Evolutionary conservation across 2,329 filamentous ascomycete species (phyloP).

Genomic region (Trichoderma citrinoviride): DNA sequence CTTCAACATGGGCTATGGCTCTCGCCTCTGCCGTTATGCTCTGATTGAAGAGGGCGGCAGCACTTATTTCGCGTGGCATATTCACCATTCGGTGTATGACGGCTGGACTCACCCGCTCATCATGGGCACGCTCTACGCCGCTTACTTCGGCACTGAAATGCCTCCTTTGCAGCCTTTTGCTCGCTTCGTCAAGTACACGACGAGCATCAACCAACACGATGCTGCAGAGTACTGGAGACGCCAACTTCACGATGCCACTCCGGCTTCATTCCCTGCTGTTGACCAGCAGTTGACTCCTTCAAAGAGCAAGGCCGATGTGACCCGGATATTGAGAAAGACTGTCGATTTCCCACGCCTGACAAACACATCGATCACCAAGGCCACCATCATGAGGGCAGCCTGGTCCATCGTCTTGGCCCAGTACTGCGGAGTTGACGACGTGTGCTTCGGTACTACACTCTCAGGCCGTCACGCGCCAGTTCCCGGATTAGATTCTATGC

Average conservation of each 20-base stretch:
- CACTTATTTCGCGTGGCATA: conserved; percentile 10
- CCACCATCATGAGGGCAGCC: conserved; percentile 25
- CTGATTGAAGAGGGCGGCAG: conserved; percentile 8
- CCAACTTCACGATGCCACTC: conserved; percentile 3
- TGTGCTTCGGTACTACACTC: conserved; percentile 27
- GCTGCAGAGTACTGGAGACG: conserved; percentile 15
- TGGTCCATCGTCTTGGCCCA: conserved; percentile 26
- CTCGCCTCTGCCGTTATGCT: conserved; percentile 22
- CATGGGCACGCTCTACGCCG: not conserved
- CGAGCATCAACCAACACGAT: conserved; percentile 1
- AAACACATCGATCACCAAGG: conserved; percentile 20
- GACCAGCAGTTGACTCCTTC: not conserved
- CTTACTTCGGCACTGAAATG: conserved; percentile 23
- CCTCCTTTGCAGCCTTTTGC: conserved; percentile 19
- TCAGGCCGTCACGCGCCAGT: conserved; percentile 23
- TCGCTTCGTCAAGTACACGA: conserved; percentile 16
- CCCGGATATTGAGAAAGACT: not conserved
- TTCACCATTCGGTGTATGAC: conserved; percentile 19
- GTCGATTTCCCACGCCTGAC: not conserved
- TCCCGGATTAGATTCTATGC: conserved; percentile 16
- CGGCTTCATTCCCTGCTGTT: conserved; percentile 22
- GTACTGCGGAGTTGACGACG: conserved; percentile 16
- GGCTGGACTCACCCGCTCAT: conserved; percentile 10
- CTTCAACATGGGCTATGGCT: conserved; percentile 21
- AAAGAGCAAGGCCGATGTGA: not conserved